These are phyloP conservation scores for Plectosphaerella sp. DNA, from an alignment of 2,329 filamentous ascomycete species.

Conservation along the genomic window DNA sequence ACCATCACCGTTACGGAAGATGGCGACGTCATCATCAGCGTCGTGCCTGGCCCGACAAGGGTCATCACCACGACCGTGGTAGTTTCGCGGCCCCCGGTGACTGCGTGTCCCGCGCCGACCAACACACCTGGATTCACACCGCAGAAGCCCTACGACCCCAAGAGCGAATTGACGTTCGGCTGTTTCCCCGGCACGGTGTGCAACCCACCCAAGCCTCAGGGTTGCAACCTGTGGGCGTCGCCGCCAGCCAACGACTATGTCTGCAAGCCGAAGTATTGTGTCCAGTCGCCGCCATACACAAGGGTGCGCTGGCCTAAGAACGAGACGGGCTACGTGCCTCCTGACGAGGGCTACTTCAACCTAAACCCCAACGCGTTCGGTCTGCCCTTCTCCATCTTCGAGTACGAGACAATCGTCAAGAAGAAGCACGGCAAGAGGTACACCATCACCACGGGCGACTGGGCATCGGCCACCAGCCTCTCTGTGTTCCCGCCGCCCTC, in stretches of 20 bases:
- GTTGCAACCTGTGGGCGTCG: conserved; percentile 47
- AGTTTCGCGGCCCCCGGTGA: conserved; percentile 24
- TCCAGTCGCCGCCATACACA: conserved; percentile 31
- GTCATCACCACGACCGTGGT: conserved; percentile 12
- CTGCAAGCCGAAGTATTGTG: conserved; percentile 41
- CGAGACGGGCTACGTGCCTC: conserved; percentile 46
- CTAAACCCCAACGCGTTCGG: conserved; percentile 60
- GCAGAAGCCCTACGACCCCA: conserved; percentile 20
- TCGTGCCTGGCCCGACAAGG: conserved; percentile 16
- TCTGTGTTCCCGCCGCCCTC: conserved; percentile 27
- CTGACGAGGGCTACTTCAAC: conserved; percentile 56
- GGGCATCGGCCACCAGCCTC: conserved; percentile 45
- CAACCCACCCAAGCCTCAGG: conserved; percentile 41
- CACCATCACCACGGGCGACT: conserved; percentile 51
- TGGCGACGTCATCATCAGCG: conserved; percentile 21
- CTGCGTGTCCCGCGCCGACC: conserved; percentile 40
- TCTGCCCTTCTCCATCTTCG: conserved; percentile 58
- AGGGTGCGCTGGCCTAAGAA: conserved; percentile 37
- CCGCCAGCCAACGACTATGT: conserved; percentile 40
- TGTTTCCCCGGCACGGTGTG: conserved; percentile 50
- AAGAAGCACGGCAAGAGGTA: conserved; percentile 27
- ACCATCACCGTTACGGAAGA: conserved; percentile 25
- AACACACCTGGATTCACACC: conserved; percentile 19
- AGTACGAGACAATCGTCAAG: conserved; percentile 32
- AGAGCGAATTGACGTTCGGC: conserved; percentile 45